These are phyloP conservation scores for Lepraria neglecta DNA, from an alignment of 495 filamentous ascomycete genomes.

Conservation along the genomic window DNA sequence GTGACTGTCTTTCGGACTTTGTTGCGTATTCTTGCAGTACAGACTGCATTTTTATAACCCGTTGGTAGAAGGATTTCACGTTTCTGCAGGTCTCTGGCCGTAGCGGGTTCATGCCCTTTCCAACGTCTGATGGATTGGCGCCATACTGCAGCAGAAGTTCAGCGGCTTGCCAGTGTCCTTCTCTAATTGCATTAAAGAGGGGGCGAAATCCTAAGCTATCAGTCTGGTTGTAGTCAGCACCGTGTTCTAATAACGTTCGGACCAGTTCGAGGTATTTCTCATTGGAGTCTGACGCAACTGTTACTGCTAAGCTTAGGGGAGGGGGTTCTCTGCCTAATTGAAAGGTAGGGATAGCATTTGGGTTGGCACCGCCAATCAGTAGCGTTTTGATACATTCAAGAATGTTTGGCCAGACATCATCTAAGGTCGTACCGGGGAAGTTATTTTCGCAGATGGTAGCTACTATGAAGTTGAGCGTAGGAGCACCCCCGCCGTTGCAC, in stretches of 20 bases:
- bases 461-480: not conserved
- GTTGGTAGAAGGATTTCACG: not conserved
- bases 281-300: not conserved
- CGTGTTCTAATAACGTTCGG: not conserved
- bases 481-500: not conserved
- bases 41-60: not conserved
- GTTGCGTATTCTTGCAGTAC: not conserved
- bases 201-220: not conserved
- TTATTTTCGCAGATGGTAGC: not conserved
- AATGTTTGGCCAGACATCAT: not conserved
- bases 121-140: not conserved
- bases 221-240: not conserved
- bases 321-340: not conserved
- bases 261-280: not conserved
- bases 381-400: not conserved
- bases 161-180: not conserved
- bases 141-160: not conserved
- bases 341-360: not conserved
- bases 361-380: not conserved
- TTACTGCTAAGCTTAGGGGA: not conserved
- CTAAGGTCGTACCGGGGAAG: not conserved
- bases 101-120: not conserved
- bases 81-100: not conserved
- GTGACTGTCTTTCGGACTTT: not conserved
- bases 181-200: not conserved